Percentiles rank a stretch among this genome's conserved stretches.
Evolutionary conservation across 768 basidiomycete species (phyloP).

Genomic region (Russula griseocarnosa): DNA sequence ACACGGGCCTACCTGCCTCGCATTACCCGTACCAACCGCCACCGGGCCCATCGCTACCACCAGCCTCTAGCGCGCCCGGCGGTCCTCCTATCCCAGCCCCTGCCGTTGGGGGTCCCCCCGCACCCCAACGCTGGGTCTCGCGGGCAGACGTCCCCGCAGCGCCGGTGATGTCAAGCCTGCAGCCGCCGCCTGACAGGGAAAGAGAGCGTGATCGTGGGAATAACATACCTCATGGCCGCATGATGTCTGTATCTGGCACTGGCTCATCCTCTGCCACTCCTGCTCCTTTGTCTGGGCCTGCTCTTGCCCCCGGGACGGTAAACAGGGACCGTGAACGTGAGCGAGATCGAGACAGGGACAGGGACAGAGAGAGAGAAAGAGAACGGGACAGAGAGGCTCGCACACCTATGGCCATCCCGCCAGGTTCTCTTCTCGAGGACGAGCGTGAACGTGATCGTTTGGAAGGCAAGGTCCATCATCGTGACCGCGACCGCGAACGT

Average conservation of each 20-base stretch:
- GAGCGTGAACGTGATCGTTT: slow-evolving; percentile 27
- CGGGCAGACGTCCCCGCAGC: slow-evolving; percentile 23
- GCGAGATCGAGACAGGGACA: slow-evolving; percentile 27
- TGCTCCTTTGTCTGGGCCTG: slow-evolving; percentile 20
- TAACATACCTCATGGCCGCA: slow-evolving; percentile 11
- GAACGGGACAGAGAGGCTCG: slow-evolving; percentile 13
- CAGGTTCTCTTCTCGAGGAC: slow-evolving; percentile 25
- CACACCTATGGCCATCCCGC: slow-evolving; percentile 14
- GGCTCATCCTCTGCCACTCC: slow-evolving; percentile 20
- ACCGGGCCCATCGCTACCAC: slow-evolving; percentile 26
- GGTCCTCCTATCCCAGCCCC: slow-evolving; percentile 18
- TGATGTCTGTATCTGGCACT: slow-evolving; percentile 9
- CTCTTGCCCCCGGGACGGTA: slow-evolving; percentile 10
- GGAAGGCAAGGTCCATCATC: slow-evolving; percentile 20
- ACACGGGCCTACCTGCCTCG: slow-evolving; percentile 28
- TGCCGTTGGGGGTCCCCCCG: slow-evolving; percentile 19
- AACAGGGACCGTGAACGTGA: slow-evolving; percentile 23
- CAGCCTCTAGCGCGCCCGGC: slow-evolving; percentile 18
- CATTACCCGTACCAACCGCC: slow-evolving; percentile 30
- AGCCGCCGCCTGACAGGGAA: slow-evolving; percentile 25
- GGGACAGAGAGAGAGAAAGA: slow-evolving; percentile 28
- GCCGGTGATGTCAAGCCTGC: slow-evolving; percentile 37
- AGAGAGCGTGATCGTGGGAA: slow-evolving; percentile 28
- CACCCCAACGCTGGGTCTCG: slow-evolving; percentile 24
- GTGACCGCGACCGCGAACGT: slow-evolving; percentile 26